Base-by-base conservation (phyloP, 1,139 yeast species). In the Nakaseomyces bracarensis region DNA sequence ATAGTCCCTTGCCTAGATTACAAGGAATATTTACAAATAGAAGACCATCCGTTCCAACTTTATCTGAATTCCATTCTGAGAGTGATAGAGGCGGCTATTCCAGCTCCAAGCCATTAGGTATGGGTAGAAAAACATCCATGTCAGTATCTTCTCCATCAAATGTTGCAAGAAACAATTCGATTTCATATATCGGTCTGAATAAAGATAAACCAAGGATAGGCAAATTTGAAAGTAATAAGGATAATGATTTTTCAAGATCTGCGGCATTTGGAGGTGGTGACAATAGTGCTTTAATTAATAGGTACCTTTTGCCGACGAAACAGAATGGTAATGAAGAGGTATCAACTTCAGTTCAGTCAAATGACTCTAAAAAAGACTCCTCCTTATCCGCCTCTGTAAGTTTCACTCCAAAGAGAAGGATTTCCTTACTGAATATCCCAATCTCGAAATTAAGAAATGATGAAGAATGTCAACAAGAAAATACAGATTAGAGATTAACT, bases 371-470 rank as follows among this genome's bases (percentile, higher is more conserved):
- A 33, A 33, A 33, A 21, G 36, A 36, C 4, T 21, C 14, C 2
- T 19, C 33, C 10, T 19, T 22, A 13, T 22, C 25, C 27, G 23
- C 30, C 19, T 18, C 33, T 13, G 20, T 3, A 27, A n/a, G 28
- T 13, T 21, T 25, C 38, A 29, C 29, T 14, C 25, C 43, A 10
- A 41, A 47, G 16, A 45, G 48, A 29, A 44, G 47, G 18, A 23
- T 50, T 14, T 52, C 54, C 5, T 35, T 52, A 13, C 39, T 52
- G 21, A 52, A 47, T 38, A 49, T 50, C 14, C 53, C 53, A 6
- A 48, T 52, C 11, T 38, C 52, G 7, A 50, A 45, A 38, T 22
- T 52, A 19, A 43, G 55, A 41, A 42, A 43, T 18, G 40, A 36
- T 21, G 40, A n/a, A n/a, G n/a, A n/a, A n/a, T n/a, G n/a, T n/a